Evolutionary conservation across 1,284 basidiomycete species (phyloP), one percentile per base, ranked within the genome.

Genomic region (Cryptococcus maquisensis): DNA sequence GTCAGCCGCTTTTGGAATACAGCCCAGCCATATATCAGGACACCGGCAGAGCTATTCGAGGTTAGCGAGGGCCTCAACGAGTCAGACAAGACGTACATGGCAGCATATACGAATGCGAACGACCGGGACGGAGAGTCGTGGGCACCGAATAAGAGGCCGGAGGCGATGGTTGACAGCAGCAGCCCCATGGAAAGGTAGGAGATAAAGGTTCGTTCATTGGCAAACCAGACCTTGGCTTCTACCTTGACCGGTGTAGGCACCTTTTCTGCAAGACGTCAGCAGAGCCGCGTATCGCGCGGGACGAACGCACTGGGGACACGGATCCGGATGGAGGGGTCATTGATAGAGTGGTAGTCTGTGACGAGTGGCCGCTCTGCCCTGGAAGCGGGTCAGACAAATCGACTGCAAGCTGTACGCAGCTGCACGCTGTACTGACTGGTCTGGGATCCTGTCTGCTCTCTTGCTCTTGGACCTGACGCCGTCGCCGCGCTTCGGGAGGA

Each of bases 161-260:
- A 79, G 0, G 93, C 81, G 40, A 98, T 84, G 0, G 90, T 86
- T 4, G 87, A 91, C 54, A 97, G 81, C 20, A 98, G 80, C 42
- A 98, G 79, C 4, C 89, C 84, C 51, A 90, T 86, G 63, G 89
- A 90, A 49, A 96, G 78, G 84, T 94, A 97, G 0, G 93, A 83
- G 48, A 96, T 83, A 89, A 90, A 96, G 3, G 93, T 98, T 64
- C 96, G 81, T 77, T 99, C 96, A 73, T 98, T 97, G 7, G 96
- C 94, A 77, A 98, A 97, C 89, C 95, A 98, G 41, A 98, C 95
- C 72, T 99, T 99, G 32, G 88, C 88, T 75, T 98, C 95, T 38
- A 98, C 90, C 62, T 87, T 88, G 64, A 98, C 83, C 0, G 91
- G 87, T 0, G 93, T 90, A 0, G 88, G 81, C 36, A 95, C 85